A percentile compares a stretch with the other conserved stretches of the same genome.
phyloP scores from a whole-genome alignment of 768 basidiomycete species.

The Multifurca ochricompacta region DNA sequence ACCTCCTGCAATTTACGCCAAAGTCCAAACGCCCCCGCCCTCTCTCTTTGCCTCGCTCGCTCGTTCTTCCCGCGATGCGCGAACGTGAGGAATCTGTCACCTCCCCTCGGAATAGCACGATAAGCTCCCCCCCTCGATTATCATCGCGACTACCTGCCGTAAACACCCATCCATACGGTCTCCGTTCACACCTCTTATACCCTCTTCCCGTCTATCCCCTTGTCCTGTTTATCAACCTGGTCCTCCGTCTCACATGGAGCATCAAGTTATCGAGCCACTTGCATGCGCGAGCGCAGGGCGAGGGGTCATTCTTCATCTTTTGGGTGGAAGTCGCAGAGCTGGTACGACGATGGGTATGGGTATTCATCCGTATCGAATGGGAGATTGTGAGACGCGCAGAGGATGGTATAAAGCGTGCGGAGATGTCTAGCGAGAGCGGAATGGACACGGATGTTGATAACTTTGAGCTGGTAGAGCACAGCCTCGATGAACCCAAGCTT shows the following conservation, averaged over 20 bases:
- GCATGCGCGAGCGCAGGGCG: constrained; percentile 71
- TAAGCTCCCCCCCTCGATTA: background rate
- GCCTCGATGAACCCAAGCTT: background rate
- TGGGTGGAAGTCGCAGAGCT: constrained; percentile 88
- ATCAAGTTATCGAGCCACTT: constrained; percentile 85
- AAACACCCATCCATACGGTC: constrained; percentile 52
- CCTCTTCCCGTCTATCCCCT: constrained; percentile 82
- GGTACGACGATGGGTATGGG: constrained; percentile 94
- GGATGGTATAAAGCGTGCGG: background rate
- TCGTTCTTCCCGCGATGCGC: constrained; percentile 41
- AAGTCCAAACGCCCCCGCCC: constrained; percentile 21
- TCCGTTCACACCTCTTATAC: constrained; percentile 69
- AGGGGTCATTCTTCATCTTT: constrained; percentile 60
- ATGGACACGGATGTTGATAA: background rate
- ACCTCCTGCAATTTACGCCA: constrained; percentile 43
- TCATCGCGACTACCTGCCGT: constrained; percentile 1
- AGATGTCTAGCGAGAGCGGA: background rate
- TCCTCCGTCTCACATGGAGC: constrained; percentile 90
- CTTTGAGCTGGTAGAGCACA: background rate
- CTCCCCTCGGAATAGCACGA: constrained; percentile 10
- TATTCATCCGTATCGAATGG: constrained; percentile 96
- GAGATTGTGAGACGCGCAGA: constrained; percentile 41
- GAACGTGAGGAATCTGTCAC: constrained; percentile 26
- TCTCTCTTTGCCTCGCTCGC: constrained; percentile 33
- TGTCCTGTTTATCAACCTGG: constrained; percentile 71